phyloP scores from a whole-genome alignment of 495 filamentous ascomycete species.

The Xylaria acuta region DNA sequence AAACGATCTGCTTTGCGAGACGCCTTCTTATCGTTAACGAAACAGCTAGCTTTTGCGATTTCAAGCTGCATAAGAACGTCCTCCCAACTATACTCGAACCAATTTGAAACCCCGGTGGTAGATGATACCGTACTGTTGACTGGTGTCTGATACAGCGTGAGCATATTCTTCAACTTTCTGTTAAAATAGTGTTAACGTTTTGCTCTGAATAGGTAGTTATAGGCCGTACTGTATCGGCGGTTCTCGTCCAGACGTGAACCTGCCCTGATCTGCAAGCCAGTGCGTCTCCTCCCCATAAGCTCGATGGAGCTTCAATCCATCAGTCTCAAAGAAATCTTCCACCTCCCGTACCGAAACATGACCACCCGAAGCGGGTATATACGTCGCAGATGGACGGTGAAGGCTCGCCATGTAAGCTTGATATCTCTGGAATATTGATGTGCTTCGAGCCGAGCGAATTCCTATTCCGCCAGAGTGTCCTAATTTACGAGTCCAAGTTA shows the following conservation, averaged over 20 bases:
- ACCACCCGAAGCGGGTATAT: neutral
- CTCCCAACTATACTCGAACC: neutral
- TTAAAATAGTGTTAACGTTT: neutral
- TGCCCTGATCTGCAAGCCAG: neutral
- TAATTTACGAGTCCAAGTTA: too few species aligned
- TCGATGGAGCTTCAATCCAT: neutral
- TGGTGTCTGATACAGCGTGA: neutral
- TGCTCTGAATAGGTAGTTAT: neutral
- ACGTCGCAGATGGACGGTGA: neutral
- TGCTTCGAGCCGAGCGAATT: neutral
- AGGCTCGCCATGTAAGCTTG: neutral
- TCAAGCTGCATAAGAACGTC: conserved; percentile 1
- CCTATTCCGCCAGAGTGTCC: neutral
- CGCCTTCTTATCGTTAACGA: neutral
- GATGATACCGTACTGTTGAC: neutral
- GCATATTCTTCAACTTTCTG: neutral
- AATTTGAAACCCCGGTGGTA: neutral
- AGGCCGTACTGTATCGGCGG: neutral
- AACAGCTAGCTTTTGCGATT: neutral
- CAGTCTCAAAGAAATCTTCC: neutral
- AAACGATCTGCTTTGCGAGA: neutral
- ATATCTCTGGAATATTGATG: neutral
- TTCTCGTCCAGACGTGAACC: neutral
- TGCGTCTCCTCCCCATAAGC: neutral
- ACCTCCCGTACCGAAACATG: neutral